phyloP scores from a whole-genome alignment of 2,329 filamentous ascomycete species.

The Pseudocercospora macadamiae region DNA sequence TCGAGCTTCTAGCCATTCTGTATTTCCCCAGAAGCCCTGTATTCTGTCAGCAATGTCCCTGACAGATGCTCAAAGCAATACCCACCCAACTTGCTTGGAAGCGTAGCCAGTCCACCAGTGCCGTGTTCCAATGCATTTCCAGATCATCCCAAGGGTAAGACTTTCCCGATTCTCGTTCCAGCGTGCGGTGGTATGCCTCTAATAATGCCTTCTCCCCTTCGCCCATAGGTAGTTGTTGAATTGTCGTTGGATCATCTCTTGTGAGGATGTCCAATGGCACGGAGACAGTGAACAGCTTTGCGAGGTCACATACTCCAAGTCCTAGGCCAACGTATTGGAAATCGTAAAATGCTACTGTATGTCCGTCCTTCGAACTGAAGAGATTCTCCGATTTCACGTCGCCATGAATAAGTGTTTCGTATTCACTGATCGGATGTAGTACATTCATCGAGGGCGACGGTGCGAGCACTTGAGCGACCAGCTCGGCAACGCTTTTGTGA shows the following conservation, averaged over 20 bases:
- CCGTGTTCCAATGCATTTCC: constrained; percentile 65
- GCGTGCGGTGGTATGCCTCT: constrained; percentile 49
- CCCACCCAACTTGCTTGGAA: constrained; percentile 42
- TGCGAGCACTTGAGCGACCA: constrained; percentile 56
- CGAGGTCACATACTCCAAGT: constrained; percentile 66
- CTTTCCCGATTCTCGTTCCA: constrained; percentile 40
- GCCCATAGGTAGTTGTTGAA: constrained; percentile 51
- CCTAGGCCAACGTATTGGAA: constrained; percentile 71
- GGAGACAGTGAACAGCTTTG: constrained; percentile 69
- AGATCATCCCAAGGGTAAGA: constrained; percentile 60
- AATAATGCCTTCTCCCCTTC: constrained; percentile 57
- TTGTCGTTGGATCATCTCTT: neutral
- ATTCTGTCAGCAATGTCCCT: neutral
- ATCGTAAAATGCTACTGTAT: constrained; percentile 66
- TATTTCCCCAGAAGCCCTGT: constrained; percentile 31
- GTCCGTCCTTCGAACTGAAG: constrained; percentile 57
- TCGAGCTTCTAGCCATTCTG: constrained; percentile 31
- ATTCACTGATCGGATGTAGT: constrained; percentile 41
- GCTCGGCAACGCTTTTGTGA: constrained; percentile 40
- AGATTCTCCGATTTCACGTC: constrained; percentile 73
- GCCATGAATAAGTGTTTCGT: constrained; percentile 65
- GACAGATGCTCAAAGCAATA: neutral
- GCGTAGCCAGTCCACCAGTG: constrained; percentile 67
- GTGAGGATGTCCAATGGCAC: constrained; percentile 59
- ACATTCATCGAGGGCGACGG: constrained; percentile 38